These are phyloP conservation scores for Dissophora ornata DNA, from an alignment of 192 early-diverging fungal species.

Conservation along the genomic window DNA sequence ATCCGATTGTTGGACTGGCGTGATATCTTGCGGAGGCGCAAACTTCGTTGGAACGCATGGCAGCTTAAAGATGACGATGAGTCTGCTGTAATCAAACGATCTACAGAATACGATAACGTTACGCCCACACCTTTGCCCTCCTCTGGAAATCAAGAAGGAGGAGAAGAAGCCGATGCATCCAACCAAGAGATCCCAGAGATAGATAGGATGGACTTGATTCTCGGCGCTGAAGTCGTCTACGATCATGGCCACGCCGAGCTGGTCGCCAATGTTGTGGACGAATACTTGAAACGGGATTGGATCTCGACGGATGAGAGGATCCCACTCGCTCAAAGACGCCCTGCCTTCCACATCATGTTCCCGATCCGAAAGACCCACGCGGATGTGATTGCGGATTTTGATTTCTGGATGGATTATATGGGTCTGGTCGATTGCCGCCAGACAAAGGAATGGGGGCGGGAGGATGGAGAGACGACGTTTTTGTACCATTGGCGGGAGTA, in stretches of 20 bases:
- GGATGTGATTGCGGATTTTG: slow-evolving; percentile 62
- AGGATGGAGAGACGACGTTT: slow-evolving; percentile 51
- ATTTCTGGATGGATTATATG: slow-evolving; percentile 57
- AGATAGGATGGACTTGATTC: slow-evolving; percentile 51
- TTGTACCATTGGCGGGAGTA: slow-evolving; percentile 54
- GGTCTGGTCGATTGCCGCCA: slow-evolving; percentile 51
- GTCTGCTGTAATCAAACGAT: too few relatives aligned
- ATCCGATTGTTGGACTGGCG: slow-evolving; percentile 60
- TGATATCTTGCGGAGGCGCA: slow-evolving; percentile 27
- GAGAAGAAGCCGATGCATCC: too few relatives aligned
- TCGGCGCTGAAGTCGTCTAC: slow-evolving; percentile 64
- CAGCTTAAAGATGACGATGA: too few relatives aligned
- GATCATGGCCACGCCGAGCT: slow-evolving; percentile 65
- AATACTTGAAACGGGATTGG: slow-evolving; percentile 48
- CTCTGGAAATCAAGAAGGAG: too few relatives aligned
- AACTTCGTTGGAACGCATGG: slow-evolving; percentile 24
- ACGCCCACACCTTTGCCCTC: not conserved
- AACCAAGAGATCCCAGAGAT: slow-evolving; percentile 31
- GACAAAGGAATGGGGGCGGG: slow-evolving; percentile 45
- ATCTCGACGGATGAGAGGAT: slow-evolving; percentile 3
- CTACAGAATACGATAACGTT: slow-evolving; percentile 36
- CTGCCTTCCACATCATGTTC: slow-evolving; percentile 65
- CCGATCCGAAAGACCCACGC: slow-evolving; percentile 59
- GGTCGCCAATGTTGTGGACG: slow-evolving; percentile 59
- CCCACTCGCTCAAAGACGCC: slow-evolving; percentile 14